Evolutionary conservation across 495 filamentous ascomycete species (phyloP), one percentile per base, ranked within the genome.

Genomic region (Acidomyces sp.): DNA sequence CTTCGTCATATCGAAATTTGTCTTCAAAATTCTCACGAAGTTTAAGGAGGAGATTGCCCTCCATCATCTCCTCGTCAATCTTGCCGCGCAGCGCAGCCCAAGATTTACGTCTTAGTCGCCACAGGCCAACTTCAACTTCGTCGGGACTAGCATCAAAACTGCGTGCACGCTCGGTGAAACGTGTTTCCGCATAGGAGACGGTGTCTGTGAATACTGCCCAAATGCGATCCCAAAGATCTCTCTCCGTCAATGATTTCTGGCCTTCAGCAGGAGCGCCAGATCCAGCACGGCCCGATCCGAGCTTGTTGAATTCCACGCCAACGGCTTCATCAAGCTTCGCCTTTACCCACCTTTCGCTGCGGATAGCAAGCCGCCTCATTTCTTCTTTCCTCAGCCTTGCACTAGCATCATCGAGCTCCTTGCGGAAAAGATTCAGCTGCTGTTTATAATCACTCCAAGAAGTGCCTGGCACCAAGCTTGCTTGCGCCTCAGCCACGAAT

Each of bases 1-100:
- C 77, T 34, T 93, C 87, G 48, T 97, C 92, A 52, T 97, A 97
- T 41, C 90, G 82, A 71, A 97, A 97, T 56, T 92, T 93, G 62
- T 97, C 90, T 54, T 97, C 90, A 49, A 97, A 97, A 61, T 95
- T 96, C 63, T 97, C 90, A 5, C 90, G 78, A 21, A 97, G 72
- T 61, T 97, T 97, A 43, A 97, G 71, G 6, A 97, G 64, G 37
- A 97, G 71, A 56, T 96, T 97, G 42, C 88, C 87, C 61, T 96
- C 90, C 71, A 87, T 88, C 59, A 96, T 85, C 59, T 97, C 90
- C 57, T 97, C 90, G 16, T 95, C 92, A 49, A 97, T 83, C 63
- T 83, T 93, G 30, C 82, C 77, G 22, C 80, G 71, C 40, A 97
- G 64, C 6, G 86, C 88, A 19, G 77, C 81, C 92, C 92, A 97